Percentiles rank a stretch among this genome's conserved stretches.
These are phyloP conservation scores for Pythium apleroticum DNA, from an alignment of 352 stramenopile genomes.

Conservation along the genomic window DNA sequence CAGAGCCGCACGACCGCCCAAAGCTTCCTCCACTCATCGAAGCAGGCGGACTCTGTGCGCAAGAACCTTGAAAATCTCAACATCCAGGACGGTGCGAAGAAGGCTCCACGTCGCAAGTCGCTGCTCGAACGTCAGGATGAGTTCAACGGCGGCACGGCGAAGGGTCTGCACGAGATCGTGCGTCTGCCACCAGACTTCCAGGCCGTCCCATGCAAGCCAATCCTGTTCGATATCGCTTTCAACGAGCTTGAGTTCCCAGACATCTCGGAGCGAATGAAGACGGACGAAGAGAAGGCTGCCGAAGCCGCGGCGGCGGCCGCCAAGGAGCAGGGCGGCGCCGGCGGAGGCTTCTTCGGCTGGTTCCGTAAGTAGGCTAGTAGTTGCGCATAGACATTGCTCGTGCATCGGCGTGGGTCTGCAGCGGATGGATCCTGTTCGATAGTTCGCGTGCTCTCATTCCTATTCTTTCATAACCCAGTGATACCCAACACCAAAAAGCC, in stretches of 20 bases:
- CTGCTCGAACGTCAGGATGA: conserved; percentile 60
- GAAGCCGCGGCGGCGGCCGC: conserved; percentile 39
- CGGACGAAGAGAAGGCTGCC: conserved; percentile 64
- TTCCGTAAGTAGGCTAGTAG: conserved; percentile 61
- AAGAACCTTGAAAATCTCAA: conserved; percentile 68
- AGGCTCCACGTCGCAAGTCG: conserved; percentile 30
- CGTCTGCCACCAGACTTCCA: conserved; percentile 63
- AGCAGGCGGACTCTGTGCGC: conserved; percentile 52
- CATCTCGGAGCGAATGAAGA: conserved; percentile 75
- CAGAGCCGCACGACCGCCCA: conserved; percentile 69
- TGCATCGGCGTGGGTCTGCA: neutral
- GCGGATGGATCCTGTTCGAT: neutral
- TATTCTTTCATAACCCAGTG: conserved; percentile 3
- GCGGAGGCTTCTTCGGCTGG: conserved; percentile 71
- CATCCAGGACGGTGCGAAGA: conserved; percentile 34
- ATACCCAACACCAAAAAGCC: neutral
- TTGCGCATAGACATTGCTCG: conserved; percentile 15
- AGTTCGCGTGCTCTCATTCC: neutral
- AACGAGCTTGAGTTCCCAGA: conserved; percentile 82
- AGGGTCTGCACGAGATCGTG: conserved; percentile 62
- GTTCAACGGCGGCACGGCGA: conserved; percentile 45
- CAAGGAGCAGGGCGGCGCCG: conserved; percentile 32
- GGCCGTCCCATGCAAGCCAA: conserved; percentile 68
- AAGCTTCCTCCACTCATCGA: conserved; percentile 66
- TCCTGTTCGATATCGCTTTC: conserved; percentile 83